Conservation (phyloP, 306 rosid species). For the Spatholobus suberectus region DNA sequence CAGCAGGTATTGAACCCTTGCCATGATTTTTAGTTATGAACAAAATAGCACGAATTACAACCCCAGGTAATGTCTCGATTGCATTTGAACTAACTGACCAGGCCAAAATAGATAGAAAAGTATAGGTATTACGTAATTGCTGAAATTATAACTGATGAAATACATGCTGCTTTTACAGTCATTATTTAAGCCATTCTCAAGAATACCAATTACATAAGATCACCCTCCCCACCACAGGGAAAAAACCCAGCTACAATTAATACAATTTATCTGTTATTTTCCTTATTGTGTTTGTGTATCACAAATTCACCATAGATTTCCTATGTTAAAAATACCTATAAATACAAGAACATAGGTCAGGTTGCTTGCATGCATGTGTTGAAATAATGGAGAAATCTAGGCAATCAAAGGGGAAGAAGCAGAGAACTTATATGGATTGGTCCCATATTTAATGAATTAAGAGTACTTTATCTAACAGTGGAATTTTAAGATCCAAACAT, state of each 20-base stretch:
- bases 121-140: background rate
- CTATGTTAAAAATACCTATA: background rate
- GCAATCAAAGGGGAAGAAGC: background rate
- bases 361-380: background rate
- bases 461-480: background rate
- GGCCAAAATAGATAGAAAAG: constrained; percentile 14
- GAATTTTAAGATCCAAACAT: constrained; percentile 14
- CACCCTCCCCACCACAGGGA: background rate
- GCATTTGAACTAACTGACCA: background rate
- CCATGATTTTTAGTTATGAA: background rate
- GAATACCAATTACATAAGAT: background rate
- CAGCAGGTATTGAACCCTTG: background rate
- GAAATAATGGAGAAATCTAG: constrained; percentile 2
- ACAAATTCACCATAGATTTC: background rate
- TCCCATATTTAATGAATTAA: constrained; percentile 4
- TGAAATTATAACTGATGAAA: background rate
- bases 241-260: background rate
- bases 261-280: background rate
- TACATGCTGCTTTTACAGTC: background rate
- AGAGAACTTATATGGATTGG: constrained; percentile 1
- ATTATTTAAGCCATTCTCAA: background rate
- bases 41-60: background rate
- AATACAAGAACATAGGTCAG: background rate
- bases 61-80: background rate
- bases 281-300: background rate